Conservation (phyloP, 768 basidiomycete species). For the Infundibulicybe gibba region DNA sequence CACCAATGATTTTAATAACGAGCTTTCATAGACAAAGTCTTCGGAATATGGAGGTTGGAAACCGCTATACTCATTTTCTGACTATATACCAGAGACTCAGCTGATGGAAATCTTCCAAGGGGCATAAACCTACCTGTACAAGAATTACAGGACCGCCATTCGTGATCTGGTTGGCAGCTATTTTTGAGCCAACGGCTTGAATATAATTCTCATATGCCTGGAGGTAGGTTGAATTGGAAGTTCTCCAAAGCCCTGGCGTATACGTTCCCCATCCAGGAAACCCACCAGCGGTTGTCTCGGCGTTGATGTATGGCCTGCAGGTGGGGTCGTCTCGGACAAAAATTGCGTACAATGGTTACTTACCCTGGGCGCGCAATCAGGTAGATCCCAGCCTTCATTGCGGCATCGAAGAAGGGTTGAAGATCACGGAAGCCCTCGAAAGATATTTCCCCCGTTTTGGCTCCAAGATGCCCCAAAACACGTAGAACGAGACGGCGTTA, state of each 20-base stretch:
- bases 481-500: constrained; percentile 40
- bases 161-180: constrained; percentile 53
- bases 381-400: constrained; percentile 51
- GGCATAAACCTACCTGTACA: constrained; percentile 23
- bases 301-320: constrained; percentile 40
- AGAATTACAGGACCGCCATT: constrained; percentile 55
- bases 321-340: neutral
- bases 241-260: constrained; percentile 43
- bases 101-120: neutral
- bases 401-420: constrained; percentile 53
- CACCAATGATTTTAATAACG: constrained; percentile 30
- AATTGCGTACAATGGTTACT: neutral
- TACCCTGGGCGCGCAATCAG: constrained; percentile 51
- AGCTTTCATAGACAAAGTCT: constrained; percentile 34
- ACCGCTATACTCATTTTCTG: constrained; percentile 52
- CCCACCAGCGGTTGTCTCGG: constrained; percentile 48
- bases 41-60: constrained; percentile 34
- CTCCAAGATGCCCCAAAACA: constrained; percentile 42
- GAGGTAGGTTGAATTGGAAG: constrained; percentile 34
- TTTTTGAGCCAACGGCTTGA: constrained; percentile 36
- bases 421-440: constrained; percentile 53
- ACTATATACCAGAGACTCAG: constrained; percentile 20
- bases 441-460: constrained; percentile 47
- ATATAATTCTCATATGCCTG: constrained; percentile 51
- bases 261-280: constrained; percentile 57